Percentiles rank a stretch among this genome's conserved stretches.
phyloP scores from a whole-genome alignment of 345 rosid species.

The Odontarrhena argentea region DNA sequence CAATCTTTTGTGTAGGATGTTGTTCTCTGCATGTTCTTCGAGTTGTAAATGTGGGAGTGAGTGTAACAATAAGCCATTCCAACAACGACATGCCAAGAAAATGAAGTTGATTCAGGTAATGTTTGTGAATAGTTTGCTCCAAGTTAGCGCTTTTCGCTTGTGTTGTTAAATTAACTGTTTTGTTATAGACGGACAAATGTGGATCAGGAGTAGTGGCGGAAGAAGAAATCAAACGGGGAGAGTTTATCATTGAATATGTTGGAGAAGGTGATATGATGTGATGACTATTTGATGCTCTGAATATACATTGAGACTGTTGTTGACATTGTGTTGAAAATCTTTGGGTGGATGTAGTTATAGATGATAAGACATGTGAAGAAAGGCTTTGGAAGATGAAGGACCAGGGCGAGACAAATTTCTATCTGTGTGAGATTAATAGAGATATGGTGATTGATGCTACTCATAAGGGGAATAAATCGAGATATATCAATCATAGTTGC shows the following conservation, averaged over 20 bases:
- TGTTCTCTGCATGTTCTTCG: conserved; percentile 89
- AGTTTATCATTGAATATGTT: conserved; percentile 94
- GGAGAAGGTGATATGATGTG: conserved; percentile 78
- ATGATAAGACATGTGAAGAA: conserved; percentile 98
- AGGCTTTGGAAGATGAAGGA: conserved; percentile 99
- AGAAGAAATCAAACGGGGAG: conserved; percentile 84
- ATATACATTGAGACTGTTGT: conserved; percentile 7
- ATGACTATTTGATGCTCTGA: conserved; percentile 25
- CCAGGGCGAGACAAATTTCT: conserved; percentile 90
- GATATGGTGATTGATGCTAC: conserved; percentile 99
- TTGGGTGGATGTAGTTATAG: conserved; percentile 64
- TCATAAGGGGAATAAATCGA: conserved; percentile 94
- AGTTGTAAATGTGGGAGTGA: conserved; percentile 84
- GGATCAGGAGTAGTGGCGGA: conserved; percentile 93
- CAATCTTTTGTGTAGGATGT: conserved; percentile 60
- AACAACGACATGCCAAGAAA: conserved; percentile 80
- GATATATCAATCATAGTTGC: conserved; percentile 98
- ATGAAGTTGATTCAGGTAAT: conserved; percentile 87
- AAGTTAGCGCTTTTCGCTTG: background rate
- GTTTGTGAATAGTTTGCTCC: background rate
- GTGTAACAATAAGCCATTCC: conserved; percentile 92
- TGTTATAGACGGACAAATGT: conserved; percentile 92
- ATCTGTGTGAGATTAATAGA: conserved; percentile 92
- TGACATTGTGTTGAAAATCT: background rate
- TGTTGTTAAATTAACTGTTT: conserved; percentile 40